These are phyloP conservation scores for Nyssa sinensis DNA, from an alignment of 148 eudicot species.

Conservation along the genomic window DNA sequence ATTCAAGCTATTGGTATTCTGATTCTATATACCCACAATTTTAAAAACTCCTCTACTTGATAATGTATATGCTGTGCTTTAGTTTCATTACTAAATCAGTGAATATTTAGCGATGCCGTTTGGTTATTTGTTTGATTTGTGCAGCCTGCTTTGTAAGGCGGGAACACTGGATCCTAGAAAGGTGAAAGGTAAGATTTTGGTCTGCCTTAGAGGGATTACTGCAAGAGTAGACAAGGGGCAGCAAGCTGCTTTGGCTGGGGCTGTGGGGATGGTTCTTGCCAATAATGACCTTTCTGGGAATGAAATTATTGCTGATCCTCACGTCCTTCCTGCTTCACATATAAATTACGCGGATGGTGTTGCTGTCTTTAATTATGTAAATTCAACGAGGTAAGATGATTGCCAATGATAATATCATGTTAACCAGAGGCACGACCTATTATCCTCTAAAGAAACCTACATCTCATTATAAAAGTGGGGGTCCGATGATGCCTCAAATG, in stretches of 20 bases:
- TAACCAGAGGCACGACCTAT: not conserved
- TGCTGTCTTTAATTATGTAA: constrained; percentile 36
- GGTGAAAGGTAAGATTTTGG: constrained; percentile 69
- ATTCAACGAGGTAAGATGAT: constrained; percentile 49
- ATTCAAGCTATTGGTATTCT: constrained; percentile 14
- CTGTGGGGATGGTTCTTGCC: constrained; percentile 76
- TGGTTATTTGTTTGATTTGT: not conserved
- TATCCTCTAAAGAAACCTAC: not conserved
- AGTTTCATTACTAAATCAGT: not conserved
- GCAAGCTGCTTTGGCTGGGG: constrained; percentile 71
- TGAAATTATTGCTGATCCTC: constrained; percentile 78
- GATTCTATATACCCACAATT: not conserved
- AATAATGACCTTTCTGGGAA: constrained; percentile 55
- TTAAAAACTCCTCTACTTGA: not conserved
- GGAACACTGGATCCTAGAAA: constrained; percentile 57
- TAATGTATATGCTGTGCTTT: not conserved
- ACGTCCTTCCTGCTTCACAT: constrained; percentile 82
- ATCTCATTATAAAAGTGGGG: not conserved
- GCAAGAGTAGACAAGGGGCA: constrained; percentile 84
- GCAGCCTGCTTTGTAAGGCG: constrained; percentile 57
- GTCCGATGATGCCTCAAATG: not conserved
- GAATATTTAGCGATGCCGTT: not conserved
- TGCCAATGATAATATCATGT: not conserved
- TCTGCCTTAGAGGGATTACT: constrained; percentile 73
- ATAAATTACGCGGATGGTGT: constrained; percentile 58